These are phyloP conservation scores for Spinacia oleracea DNA, from an alignment of 179 eudicot genomes.

Conservation along the genomic window DNA sequence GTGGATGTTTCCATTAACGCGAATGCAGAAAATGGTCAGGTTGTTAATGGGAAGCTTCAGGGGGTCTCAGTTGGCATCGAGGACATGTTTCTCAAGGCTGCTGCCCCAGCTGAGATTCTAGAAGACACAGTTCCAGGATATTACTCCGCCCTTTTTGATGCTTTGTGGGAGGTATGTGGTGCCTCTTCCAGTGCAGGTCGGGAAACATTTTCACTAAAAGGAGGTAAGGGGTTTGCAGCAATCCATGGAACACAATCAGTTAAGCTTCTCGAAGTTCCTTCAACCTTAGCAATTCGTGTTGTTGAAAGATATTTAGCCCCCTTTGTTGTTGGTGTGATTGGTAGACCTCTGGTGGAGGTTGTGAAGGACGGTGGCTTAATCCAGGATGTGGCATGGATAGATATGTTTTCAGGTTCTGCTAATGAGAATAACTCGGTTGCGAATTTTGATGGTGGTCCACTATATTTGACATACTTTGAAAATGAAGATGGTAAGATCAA, in stretches of 20 bases:
- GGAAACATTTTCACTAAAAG: constrained; percentile 74
- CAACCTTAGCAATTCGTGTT: constrained; percentile 49
- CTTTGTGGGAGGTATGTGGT: constrained; percentile 97
- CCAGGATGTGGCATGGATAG: constrained; percentile 52
- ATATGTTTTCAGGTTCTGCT: constrained; percentile 37
- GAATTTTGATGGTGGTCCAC: constrained; percentile 47
- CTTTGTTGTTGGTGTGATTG: constrained; percentile 80
- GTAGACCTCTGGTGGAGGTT: constrained; percentile 60
- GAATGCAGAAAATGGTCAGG: constrained; percentile 79
- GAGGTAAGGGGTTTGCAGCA: constrained; percentile 73
- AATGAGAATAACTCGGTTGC: no score
- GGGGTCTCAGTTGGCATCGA: constrained; percentile 80
- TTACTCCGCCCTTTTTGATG: constrained; percentile 61
- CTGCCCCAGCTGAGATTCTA: constrained; percentile 51
- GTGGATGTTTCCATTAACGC: constrained; percentile 72
- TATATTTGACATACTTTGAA: constrained; percentile 62
- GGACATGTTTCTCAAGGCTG: constrained; percentile 88
- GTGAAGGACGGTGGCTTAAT: constrained; percentile 68
- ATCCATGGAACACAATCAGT: constrained; percentile 88
- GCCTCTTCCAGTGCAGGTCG: constrained; percentile 71
- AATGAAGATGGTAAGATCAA: constrained; percentile 41
- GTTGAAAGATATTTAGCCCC: constrained; percentile 67
- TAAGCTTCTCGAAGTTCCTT: constrained; percentile 78
- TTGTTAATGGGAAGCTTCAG: constrained; percentile 76
- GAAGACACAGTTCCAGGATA: constrained; percentile 46